These are phyloP conservation scores for Gilbertella persicaria DNA, from an alignment of 371 early-diverging fungal species.

Conservation along the genomic window DNA sequence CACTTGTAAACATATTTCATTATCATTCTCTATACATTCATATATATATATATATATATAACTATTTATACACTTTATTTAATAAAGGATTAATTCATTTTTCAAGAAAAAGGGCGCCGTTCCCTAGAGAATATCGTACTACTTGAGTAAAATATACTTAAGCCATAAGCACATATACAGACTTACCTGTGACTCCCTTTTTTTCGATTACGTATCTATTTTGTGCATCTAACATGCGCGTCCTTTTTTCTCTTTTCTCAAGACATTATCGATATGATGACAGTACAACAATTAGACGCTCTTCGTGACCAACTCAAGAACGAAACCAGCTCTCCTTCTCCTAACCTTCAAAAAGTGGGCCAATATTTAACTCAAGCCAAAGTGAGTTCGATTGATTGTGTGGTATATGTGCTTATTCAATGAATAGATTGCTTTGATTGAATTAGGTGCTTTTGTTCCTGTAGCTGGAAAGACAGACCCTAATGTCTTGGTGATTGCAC, in stretches of 20 bases:
- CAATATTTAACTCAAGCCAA: slow-evolving; percentile 76
- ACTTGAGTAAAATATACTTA: too few relatives aligned
- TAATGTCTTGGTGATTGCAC: slow-evolving; percentile 67
- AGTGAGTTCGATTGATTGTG: slow-evolving; percentile 46
- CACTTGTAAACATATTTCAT: too few relatives aligned
- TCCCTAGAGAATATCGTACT: too few relatives aligned
- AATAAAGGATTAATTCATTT: too few relatives aligned
- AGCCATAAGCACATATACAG: neutral
- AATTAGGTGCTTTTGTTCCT: slow-evolving; percentile 73
- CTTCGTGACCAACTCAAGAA: slow-evolving; percentile 56
- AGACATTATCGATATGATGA: slow-evolving; percentile 12
- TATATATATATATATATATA: neutral
- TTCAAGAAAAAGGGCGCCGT: too few relatives aligned
- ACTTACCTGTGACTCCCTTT: neutral
- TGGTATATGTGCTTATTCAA: neutral
- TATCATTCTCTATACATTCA: neutral
- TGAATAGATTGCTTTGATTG: slow-evolving; percentile 70
- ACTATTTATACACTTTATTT: neutral
- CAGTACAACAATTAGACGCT: slow-evolving; percentile 36
- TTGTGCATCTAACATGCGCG: slow-evolving; percentile 10
- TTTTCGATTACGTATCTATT: slow-evolving; percentile 13
- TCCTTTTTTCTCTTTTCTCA: slow-evolving; percentile 5
- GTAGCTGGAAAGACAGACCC: slow-evolving; percentile 59
- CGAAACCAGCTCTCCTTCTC: slow-evolving; percentile 68
- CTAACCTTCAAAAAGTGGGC: slow-evolving; percentile 75